phyloP scores from a whole-genome alignment of 192 early-diverging fungal species.

The Umbelopsis isabellina region DNA sequence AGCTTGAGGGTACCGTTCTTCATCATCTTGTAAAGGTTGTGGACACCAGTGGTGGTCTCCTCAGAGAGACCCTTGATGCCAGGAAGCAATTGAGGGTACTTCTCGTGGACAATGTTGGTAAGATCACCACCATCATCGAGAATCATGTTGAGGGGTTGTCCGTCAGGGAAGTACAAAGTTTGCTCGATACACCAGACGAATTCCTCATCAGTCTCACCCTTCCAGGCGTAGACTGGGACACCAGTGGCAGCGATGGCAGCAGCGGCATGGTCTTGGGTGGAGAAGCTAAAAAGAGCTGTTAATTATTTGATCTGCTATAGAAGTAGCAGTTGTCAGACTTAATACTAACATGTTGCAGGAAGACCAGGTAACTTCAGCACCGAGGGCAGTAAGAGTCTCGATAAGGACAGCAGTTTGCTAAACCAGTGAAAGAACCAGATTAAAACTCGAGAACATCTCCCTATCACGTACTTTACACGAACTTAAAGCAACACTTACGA shows the following conservation, averaged over 20 bases:
- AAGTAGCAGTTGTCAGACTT: background rate
- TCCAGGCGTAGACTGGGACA: constrained; percentile 98
- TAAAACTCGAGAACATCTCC: background rate
- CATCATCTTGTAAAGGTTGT: constrained; percentile 99
- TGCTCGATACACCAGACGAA: constrained; percentile 99
- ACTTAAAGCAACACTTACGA: constrained; percentile 41
- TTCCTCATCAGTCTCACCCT: constrained; percentile 99
- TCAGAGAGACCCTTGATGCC: constrained; percentile 95
- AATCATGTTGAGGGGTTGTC: constrained; percentile 97
- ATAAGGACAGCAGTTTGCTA: constrained; percentile 95
- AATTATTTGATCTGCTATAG: background rate
- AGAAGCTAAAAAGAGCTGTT: constrained; percentile 61
- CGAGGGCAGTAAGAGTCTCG: constrained; percentile 93
- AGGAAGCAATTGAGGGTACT: constrained; percentile 86
- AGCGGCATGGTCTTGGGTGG: constrained; percentile 98
- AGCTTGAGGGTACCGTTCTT: constrained; percentile 96
- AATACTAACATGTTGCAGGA: constrained; percentile 55
- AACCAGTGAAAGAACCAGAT: background rate
- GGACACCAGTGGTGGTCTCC: constrained; percentile 99
- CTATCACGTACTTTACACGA: background rate
- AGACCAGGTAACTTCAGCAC: constrained; percentile 87
- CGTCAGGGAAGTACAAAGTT: constrained; percentile 92
- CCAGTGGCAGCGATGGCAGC: constrained; percentile 96
- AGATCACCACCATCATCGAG: constrained; percentile 99
- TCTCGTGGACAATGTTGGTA: constrained; percentile 94